Evolutionary conservation across 306 rosid genomes (phyloP), one percentile per base, ranked within the genome.

Genomic region (Fragaria nilgerrensis): DNA sequence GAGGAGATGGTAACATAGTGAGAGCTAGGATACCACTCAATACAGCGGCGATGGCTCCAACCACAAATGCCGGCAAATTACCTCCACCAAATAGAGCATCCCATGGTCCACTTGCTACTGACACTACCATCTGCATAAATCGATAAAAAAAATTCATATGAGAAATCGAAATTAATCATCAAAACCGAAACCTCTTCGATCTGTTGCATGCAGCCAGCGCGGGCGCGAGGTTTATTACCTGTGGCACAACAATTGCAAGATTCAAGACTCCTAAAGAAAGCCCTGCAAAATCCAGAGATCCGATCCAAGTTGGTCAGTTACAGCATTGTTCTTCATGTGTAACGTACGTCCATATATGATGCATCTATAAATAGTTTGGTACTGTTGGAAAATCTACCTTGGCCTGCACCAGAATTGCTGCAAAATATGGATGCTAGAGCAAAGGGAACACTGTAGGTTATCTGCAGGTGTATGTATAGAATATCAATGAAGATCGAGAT

Each of bases 341-440:
- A 15, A 13, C 5, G 15, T 3, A 16, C 23, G 7, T n/a, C 6
- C 9, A 76, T 7, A 11, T 17, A 65, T 10, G 19, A 47, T 43
- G 49, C 16, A 12, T 25, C 32, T 50, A 19, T 29, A 49, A 43
- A 0, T 17, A 65, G 7, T 64, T 45, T 20, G 56, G 41, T 56
- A 19, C 43, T 5, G 61, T 53, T 20, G 3, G 61, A 53, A 7
- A 53, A 0, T 53, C n/a, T 81, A 92, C 98, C 98, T 85, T 92
- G 97, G 55, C 99, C 99, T 36, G 97, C 99, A 27, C 93, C 92
- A 19, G 94, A 81, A 9, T 73, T 43, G 69, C 34, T 79, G 58
- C 89, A 92, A 84, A 87, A 95, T 74, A 95, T 95, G 4, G 99
- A 95, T 7, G 99, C 97, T 20, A 95, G 56, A n/a, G 99, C 97